phyloP scores from a whole-genome alignment of 2,329 filamentous ascomycete species.

The Apiospora phragmitis region DNA sequence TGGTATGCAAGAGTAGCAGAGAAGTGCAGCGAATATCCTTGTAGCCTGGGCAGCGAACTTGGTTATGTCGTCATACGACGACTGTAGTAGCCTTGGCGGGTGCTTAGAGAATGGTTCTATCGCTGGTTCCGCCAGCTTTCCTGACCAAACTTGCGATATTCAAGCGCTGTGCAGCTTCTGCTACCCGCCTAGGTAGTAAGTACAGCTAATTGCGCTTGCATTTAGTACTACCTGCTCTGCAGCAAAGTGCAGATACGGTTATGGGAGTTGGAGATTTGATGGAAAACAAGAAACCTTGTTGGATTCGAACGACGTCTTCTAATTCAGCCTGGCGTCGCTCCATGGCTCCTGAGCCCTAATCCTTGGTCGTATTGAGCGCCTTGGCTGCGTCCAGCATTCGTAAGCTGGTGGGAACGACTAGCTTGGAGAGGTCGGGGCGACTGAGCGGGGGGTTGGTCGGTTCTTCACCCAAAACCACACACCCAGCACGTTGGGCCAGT shows the following conservation, averaged over 20 bases:
- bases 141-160: background rate
- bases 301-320: background rate
- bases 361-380: background rate
- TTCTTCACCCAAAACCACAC: background rate
- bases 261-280: background rate
- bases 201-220: background rate
- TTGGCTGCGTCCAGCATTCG: constrained; percentile 3
- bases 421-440: background rate
- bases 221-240: background rate
- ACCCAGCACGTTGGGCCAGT: background rate
- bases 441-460: background rate
- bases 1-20: background rate
- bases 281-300: background rate
- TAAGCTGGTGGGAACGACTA: background rate
- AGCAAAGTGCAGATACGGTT: background rate
- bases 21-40: background rate
- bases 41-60: background rate
- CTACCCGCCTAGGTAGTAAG: background rate
- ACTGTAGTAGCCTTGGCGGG: background rate
- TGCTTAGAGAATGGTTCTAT: background rate
- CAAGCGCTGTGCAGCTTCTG: background rate
- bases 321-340: constrained; percentile 1
- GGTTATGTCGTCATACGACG: background rate
- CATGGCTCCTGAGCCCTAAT: background rate
- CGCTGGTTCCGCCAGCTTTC: background rate